Evolutionary conservation across 345 rosid species (phyloP).

Genomic region (Arabis alpina): DNA sequence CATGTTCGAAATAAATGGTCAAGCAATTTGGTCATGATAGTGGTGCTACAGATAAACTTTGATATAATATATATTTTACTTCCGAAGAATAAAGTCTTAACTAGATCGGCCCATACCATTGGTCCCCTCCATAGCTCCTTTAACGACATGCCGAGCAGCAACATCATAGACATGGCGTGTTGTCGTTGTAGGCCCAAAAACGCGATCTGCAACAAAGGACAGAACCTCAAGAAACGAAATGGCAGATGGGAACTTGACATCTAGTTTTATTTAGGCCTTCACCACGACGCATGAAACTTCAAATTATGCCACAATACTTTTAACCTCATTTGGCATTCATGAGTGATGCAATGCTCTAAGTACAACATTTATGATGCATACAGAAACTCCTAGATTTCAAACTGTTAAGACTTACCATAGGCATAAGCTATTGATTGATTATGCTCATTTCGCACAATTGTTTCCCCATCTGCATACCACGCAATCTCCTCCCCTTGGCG

Average conservation of each 20-base stretch:
- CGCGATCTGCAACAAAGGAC: slow-evolving; percentile 64
- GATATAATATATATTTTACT: slow-evolving; percentile 9
- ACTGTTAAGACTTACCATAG: slow-evolving; percentile 60
- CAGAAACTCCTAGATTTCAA: slow-evolving; percentile 22
- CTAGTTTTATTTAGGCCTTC: neutral
- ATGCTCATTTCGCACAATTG: slow-evolving; percentile 81
- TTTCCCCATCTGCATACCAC: slow-evolving; percentile 98
- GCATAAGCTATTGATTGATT: slow-evolving; percentile 86
- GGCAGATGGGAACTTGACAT: slow-evolving; percentile 3
- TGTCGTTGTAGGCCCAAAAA: slow-evolving; percentile 97
- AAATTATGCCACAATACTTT: neutral
- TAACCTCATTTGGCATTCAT: neutral
- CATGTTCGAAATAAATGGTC: slow-evolving; percentile 18
- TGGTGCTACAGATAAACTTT: neutral
- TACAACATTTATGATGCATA: slow-evolving; percentile 12
- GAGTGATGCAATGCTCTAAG: slow-evolving; percentile 1
- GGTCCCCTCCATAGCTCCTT: slow-evolving; percentile 93
- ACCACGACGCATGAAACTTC: slow-evolving; percentile 10
- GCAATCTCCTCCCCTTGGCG: slow-evolving; percentile 96
- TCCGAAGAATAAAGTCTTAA: slow-evolving; percentile 9
- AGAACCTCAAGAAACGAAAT: slow-evolving; percentile 22
- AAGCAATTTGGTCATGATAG: slow-evolving; percentile 19
- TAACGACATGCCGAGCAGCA: slow-evolving; percentile 91
- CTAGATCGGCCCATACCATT: slow-evolving; percentile 59
- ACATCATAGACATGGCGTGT: slow-evolving; percentile 97